phyloP scores from a whole-genome alignment of 1,284 basidiomycete species.

The Peniophora sp. region DNA sequence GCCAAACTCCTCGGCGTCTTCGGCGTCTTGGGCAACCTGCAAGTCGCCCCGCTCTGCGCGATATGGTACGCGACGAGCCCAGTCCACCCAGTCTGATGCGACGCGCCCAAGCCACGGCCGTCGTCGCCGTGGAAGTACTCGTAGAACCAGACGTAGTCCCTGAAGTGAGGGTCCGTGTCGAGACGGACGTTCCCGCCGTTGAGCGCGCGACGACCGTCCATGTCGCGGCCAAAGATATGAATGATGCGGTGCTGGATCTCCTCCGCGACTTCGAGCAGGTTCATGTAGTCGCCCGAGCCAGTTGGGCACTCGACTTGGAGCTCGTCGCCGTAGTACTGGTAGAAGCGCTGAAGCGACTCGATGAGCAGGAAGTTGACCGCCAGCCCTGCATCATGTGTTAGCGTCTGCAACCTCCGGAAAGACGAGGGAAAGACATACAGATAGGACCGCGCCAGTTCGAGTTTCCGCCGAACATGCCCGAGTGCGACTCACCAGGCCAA shows the following conservation, averaged over 20 bases:
- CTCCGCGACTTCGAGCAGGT: conserved; percentile 87
- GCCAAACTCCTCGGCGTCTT: conserved; percentile 84
- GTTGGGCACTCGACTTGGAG: conserved; percentile 93
- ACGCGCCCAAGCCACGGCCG: conserved; percentile 89
- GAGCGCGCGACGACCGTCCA: conserved; percentile 78
- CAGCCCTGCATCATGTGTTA: conserved; percentile 49
- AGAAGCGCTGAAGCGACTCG: conserved; percentile 92
- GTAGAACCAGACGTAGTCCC: conserved; percentile 94
- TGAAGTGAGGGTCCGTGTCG: conserved; percentile 92
- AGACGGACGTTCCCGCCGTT: conserved; percentile 88
- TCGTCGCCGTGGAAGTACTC: conserved; percentile 97
- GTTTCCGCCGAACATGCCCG: conserved; percentile 98
- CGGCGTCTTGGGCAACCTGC: conserved; percentile 82
- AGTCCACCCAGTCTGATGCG: conserved; percentile 97
- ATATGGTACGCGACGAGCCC: conserved; percentile 91
- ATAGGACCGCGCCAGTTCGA: conserved; percentile 93
- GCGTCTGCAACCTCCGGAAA: neutral
- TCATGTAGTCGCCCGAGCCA: conserved; percentile 93
- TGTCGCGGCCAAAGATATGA: conserved; percentile 90
- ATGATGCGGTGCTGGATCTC: conserved; percentile 97
- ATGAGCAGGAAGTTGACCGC: conserved; percentile 93
- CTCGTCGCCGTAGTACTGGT: conserved; percentile 91
- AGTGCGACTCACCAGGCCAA: conserved; percentile 96
- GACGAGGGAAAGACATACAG: conserved; percentile 37
- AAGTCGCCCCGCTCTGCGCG: conserved; percentile 78